Evolutionary conservation across 2,329 filamentous ascomycete genomes (phyloP), one percentile per base, ranked within the genome.

Genomic region (Zopfia rhizophila): DNA sequence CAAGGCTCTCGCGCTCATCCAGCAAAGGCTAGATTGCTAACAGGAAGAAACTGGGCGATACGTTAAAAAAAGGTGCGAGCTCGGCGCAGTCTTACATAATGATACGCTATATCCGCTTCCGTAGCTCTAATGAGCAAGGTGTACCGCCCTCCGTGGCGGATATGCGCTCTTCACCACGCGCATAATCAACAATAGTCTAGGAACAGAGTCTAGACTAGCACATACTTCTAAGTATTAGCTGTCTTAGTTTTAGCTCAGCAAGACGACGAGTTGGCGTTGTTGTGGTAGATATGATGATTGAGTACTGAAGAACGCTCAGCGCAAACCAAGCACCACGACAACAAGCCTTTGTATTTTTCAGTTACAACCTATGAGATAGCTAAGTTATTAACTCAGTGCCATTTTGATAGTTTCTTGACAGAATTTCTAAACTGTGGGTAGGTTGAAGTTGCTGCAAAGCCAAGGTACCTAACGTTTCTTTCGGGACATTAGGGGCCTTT

Each of bases 401-500:
- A 5, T 21, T 16, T 22, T 8, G 5, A 4, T 41, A 30, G 22
- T 22, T 41, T 41, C 11, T 32, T 32, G 4, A 31, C 24, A 22
- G 16, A 11, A 21, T 23, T 41, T 13, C 22, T 3, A 32, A 24
- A 13, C 25, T 24, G n/a, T 30, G n/a, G n/a, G n/a, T n/a, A 37
- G 21, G 8, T 22, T 22, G n/a, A 24, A 7, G 18, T 24, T 21
- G 6, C 18, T 37, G 7, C 17, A 13, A 22, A 37, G 17, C 25
- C 18, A n/a, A 37, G n/a, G 33, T 37, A 37, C 18, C 33, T 24
- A 5, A 23, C 17, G 18, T 37, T 37, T 37, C 18, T 13, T 37
- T 37, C 33, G 33, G 33, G 33, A 37, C n/a, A 28, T 41, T 25
- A 19, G 38, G 37, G 37, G n/a, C n/a, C n/a, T n/a, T n/a, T n/a